Percentiles rank a stretch among this genome's conserved stretches.
Conservation (phyloP, 2,329 filamentous ascomycete species). For the Elsinoe fawcettii region DNA sequence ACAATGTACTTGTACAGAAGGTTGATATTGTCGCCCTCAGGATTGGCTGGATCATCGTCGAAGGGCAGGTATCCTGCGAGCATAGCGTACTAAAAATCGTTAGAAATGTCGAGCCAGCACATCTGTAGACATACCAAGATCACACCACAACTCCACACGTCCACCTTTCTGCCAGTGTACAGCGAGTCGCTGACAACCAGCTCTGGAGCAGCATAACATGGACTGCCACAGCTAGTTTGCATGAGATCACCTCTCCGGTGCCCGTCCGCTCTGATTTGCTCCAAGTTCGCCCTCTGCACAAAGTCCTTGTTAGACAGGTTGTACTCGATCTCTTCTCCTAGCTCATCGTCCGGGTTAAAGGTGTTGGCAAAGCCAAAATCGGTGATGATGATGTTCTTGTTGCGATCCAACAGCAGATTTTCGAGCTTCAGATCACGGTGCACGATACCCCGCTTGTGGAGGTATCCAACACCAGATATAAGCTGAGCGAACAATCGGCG, state of each 20-base stretch:
- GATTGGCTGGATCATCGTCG: conserved; percentile 95
- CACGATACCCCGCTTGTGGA: conserved; percentile 98
- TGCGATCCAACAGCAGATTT: conserved; percentile 87
- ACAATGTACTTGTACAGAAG: conserved; percentile 99
- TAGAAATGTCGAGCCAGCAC: conserved; percentile 14
- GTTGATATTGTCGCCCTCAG: conserved; percentile 98
- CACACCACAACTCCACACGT: conserved; percentile 98
- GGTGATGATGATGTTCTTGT: conserved; percentile 98
- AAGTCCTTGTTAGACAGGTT: conserved; percentile 80
- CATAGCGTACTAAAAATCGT: conserved; percentile 75
- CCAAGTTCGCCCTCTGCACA: conserved; percentile 77
- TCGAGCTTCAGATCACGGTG: conserved; percentile 95
- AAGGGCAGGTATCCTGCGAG: conserved; percentile 94
- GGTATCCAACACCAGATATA: conserved; percentile 90
- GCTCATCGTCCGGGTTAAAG: conserved; percentile 80
- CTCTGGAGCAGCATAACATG: conserved; percentile 94
- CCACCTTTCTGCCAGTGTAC: conserved; percentile 94
- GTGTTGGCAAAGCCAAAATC: conserved; percentile 99
- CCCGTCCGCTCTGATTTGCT: conserved; percentile 60
- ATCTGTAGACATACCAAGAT: conserved; percentile 65
- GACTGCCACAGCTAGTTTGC: conserved; percentile 97
- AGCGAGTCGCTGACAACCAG: conserved; percentile 94
- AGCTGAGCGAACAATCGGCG: conserved; percentile 89
- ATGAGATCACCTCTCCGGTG: conserved; percentile 85
- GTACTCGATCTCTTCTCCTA: conserved; percentile 83